Evolutionary conservation across 1,284 basidiomycete species (phyloP).

Genomic region (Sphaerobolus stellatus): DNA sequence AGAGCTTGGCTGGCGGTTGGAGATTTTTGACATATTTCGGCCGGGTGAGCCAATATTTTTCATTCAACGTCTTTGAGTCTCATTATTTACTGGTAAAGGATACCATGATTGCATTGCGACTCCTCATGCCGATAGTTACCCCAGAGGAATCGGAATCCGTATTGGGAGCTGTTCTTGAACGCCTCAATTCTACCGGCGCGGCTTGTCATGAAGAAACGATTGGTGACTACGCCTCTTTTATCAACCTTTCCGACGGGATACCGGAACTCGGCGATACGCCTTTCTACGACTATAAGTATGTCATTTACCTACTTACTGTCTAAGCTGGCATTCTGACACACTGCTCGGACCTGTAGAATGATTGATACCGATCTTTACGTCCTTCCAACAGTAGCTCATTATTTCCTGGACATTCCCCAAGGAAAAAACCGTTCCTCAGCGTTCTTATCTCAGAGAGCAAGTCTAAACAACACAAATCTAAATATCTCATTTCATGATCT

Average conservation of each 20-base stretch:
- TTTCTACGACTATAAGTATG: conserved; percentile 38
- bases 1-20: conserved; percentile 46
- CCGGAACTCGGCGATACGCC: conserved; percentile 39
- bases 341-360: conserved; percentile 20
- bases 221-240: conserved; percentile 18
- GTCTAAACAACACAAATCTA: conserved; percentile 31
- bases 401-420: conserved; percentile 38
- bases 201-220: conserved; percentile 47
- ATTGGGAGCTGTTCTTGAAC: conserved; percentile 42
- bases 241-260: conserved; percentile 37
- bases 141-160: conserved; percentile 40
- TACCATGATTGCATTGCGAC: conserved; percentile 40
- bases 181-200: conserved; percentile 39
- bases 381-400: conserved; percentile 41
- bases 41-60: conserved; percentile 6
- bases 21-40: conserved; percentile 39
- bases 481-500: conserved; percentile 11
- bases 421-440: conserved; percentile 26
- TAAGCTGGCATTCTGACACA: background rate
- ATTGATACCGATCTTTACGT: conserved; percentile 44
- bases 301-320: background rate
- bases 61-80: conserved; percentile 3
- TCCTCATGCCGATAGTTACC: conserved; percentile 41
- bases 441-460: conserved; percentile 28
- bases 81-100: conserved; percentile 45